Percentiles rank a stretch among this genome's conserved stretches.
These are phyloP conservation scores for Coccinonectria pachysandricola DNA, from an alignment of 2,329 filamentous ascomycete species.

Conservation along the genomic window DNA sequence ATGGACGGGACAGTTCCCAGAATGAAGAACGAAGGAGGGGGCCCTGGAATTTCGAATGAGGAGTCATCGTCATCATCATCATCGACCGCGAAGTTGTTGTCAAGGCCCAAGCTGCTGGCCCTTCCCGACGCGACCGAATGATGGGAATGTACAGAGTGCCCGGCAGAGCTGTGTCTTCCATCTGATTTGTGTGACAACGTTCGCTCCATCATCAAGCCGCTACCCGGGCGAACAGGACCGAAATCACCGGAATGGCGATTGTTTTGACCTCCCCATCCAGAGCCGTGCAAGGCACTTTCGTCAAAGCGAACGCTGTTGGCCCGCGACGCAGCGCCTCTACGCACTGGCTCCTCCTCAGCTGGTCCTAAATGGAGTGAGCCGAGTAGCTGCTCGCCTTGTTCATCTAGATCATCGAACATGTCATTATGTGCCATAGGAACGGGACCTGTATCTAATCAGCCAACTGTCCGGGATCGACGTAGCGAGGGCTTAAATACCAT, in stretches of 20 bases:
- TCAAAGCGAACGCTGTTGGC: constrained; percentile 98
- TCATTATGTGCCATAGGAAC: constrained; percentile 71
- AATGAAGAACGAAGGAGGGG: constrained; percentile 75
- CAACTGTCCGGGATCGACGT: constrained; percentile 7
- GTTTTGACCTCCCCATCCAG: constrained; percentile 66
- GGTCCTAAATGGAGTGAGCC: constrained; percentile 71
- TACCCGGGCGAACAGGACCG: constrained; percentile 63
- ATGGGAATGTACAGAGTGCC: constrained; percentile 60
- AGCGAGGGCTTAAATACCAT: constrained; percentile 50
- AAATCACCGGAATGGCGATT: constrained; percentile 79
- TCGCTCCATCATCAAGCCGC: constrained; percentile 82
- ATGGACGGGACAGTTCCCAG: constrained; percentile 87
- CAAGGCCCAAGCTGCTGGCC: constrained; percentile 79
- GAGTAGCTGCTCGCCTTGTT: constrained; percentile 70
- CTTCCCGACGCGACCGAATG: constrained; percentile 67
- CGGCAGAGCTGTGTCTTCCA: constrained; percentile 86
- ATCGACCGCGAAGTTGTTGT: constrained; percentile 55
- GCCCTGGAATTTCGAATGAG: constrained; percentile 59
- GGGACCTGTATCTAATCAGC: constrained; percentile 47
- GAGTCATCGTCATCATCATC: constrained; percentile 58
- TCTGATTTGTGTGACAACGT: constrained; percentile 93
- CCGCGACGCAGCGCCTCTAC: constrained; percentile 77
- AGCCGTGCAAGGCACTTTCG: constrained; percentile 84
- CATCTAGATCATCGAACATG: constrained; percentile 83
- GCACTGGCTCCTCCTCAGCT: constrained; percentile 73